These are phyloP conservation scores for Paramarasmius palmivorus DNA, from an alignment of 1,284 basidiomycete genomes.

Conservation along the genomic window DNA sequence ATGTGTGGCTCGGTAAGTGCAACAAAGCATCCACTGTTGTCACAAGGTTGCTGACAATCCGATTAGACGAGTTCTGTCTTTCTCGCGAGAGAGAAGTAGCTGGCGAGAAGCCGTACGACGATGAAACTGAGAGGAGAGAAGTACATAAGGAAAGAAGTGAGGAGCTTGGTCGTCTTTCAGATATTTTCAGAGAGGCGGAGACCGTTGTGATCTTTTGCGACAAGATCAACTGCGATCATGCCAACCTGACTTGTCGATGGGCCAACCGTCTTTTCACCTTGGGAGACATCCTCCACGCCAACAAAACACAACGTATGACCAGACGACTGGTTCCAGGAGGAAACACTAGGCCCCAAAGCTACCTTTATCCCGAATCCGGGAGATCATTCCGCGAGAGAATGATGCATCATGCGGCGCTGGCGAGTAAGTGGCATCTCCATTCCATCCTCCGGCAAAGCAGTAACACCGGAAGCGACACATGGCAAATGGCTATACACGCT, in stretches of 20 bases:
- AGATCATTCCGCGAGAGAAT: conserved; percentile 19
- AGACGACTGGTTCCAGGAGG: background rate
- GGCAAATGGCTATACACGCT: conserved; percentile 26
- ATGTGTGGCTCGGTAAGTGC: conserved; percentile 27
- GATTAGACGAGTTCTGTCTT: conserved; percentile 26
- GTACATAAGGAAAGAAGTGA: conserved; percentile 1
- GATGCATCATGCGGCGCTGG: conserved; percentile 16
- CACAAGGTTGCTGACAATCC: too few relatives aligned
- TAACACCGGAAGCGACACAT: conserved; percentile 21
- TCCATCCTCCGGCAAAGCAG: conserved; percentile 22
- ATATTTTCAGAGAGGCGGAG: conserved; percentile 22
- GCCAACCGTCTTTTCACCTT: conserved; percentile 23
- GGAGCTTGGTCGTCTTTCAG: conserved; percentile 23
- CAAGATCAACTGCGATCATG: conserved; percentile 21
- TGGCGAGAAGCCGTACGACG: conserved; percentile 14
- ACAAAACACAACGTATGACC: conserved; percentile 17
- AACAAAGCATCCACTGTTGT: too few relatives aligned
- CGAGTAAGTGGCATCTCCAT: conserved; percentile 24
- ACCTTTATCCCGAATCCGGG: conserved; percentile 7
- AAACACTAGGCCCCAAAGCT: background rate
- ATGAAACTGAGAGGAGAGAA: too few relatives aligned
- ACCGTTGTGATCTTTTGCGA: conserved; percentile 26
- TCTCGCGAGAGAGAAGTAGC: conserved; percentile 9
- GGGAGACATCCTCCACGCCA: conserved; percentile 23
- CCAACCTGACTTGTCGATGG: conserved; percentile 20